Base-by-base conservation (phyloP, 257 asterid genomes). In the Solanum chiquidenum region DNA sequence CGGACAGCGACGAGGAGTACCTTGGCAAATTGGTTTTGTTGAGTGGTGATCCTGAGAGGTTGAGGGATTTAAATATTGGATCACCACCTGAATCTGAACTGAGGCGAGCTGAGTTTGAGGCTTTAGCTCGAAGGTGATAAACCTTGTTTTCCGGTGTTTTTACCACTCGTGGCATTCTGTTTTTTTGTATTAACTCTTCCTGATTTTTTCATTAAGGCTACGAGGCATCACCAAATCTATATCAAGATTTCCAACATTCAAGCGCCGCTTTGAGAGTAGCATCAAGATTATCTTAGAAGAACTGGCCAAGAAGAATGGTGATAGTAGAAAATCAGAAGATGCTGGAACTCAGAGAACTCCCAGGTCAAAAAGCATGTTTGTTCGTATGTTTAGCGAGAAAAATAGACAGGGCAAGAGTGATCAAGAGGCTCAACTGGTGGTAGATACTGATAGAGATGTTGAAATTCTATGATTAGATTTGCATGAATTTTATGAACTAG, bases 211-310 rank as follows among this genome's bases (percentile, higher is more conserved):
- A 35, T 71, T 13, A 29, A 97, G 99, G 71, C 94, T 97, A 86
- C 94, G 90, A 87, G 99, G 99, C 86, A 97, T 97, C 89, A 97
- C 98, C 4, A 95, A 93, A 90, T 94, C 98, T 3, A 92, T 97
- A 90, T 91, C 97, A n/a, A 93, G 99, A 88, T 96, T 91, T 89
- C 99, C 99, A 33, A 95, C 99, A 10, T 93, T 89, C 76, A 95
- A 95, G 90, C 96, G 99, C 12, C 97, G 99, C 13, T 95, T 95
- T 92, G 99, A 95, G 69, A 76, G 87, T 66, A 94, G 94, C 58
- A 92, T 90, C 86, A 91, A 88, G 87, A 87, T 49, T 84, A 91
- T 97, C 68, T 89, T 92, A 20, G 96, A 96, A 71, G 94, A 93
- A 89, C 98, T 97, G n/a, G 93, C 88, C 42, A 91, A 91, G 89